These are phyloP conservation scores for Penicillium sp. DNA, from an alignment of 2,329 filamentous ascomycete species.

Conservation along the genomic window DNA sequence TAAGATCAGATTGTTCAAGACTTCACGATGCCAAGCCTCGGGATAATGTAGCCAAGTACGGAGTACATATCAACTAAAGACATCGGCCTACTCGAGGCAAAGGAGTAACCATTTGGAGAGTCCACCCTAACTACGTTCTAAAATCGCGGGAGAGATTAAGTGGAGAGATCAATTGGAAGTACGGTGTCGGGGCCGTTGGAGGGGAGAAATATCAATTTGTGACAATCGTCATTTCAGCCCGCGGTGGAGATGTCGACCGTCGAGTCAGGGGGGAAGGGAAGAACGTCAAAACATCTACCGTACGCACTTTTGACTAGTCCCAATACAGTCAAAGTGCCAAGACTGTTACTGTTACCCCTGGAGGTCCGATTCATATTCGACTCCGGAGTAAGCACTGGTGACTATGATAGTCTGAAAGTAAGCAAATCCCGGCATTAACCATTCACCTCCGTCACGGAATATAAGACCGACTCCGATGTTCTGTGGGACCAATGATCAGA, in stretches of 20 bases:
- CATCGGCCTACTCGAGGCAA: not conserved
- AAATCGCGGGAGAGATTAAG: not conserved
- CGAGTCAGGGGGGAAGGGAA: not conserved
- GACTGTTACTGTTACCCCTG: not conserved
- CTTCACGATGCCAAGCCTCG: not conserved
- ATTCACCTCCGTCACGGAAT: too few relatives aligned
- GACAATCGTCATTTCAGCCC: slow-evolving; percentile 5
- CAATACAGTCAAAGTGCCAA: slow-evolving; percentile 12
- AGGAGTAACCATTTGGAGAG: not conserved
- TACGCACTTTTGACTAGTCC: not conserved
- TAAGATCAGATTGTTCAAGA: not conserved
- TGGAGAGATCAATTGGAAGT: not conserved
- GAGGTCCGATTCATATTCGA: slow-evolving; percentile 1
- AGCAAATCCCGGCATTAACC: too few relatives aligned
- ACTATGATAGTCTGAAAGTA: too few relatives aligned
- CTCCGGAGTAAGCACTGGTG: too few relatives aligned
- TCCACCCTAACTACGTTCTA: not conserved
- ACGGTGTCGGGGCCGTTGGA: not conserved
- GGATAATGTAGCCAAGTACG: too few relatives aligned
- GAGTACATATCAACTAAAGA: not conserved
- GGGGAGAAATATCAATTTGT: not conserved
- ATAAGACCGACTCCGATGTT: not conserved
- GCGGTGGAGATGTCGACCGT: not conserved
- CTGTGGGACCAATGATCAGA: not conserved
- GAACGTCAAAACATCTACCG: not conserved